Conservation (phyloP, 495 filamentous ascomycete genomes). For the Talaromyces thailandensis region DNA sequence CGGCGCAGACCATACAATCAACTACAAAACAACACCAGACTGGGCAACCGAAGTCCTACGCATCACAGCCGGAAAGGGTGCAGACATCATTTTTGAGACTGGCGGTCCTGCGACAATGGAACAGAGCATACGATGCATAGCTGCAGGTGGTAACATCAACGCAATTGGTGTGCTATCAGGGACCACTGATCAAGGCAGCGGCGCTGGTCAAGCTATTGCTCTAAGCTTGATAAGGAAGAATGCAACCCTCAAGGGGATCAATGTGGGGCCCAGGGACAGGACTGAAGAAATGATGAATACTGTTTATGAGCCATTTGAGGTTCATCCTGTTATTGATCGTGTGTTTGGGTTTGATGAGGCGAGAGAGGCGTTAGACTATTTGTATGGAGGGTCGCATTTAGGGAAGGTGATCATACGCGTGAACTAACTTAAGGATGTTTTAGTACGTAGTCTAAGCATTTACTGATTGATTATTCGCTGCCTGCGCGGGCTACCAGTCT, state of each 20-base stretch:
- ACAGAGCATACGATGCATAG: constrained; percentile 47
- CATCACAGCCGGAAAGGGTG: constrained; percentile 20
- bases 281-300: constrained; percentile 12
- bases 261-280: constrained; percentile 12
- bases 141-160: constrained; percentile 48
- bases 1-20: constrained; percentile 15
- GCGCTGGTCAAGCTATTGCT: background rate
- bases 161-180: constrained; percentile 48
- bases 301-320: constrained; percentile 7
- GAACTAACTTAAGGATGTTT: no score
- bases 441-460: background rate
- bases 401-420: constrained; percentile 23
- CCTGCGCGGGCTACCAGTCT: no score
- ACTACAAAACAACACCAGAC: constrained; percentile 21
- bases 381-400: constrained; percentile 14
- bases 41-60: constrained; percentile 20
- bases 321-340: constrained; percentile 16
- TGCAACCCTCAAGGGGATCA: background rate
- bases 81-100: constrained; percentile 38
- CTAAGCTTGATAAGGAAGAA: background rate
- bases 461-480: no score
- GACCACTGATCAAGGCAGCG: background rate
- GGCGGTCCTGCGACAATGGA: constrained; percentile 41
- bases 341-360: constrained; percentile 19
- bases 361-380: constrained; percentile 14